Conservation (phyloP, 2,329 filamentous ascomycete species). For the Ophiosphaerella korrae region DNA sequence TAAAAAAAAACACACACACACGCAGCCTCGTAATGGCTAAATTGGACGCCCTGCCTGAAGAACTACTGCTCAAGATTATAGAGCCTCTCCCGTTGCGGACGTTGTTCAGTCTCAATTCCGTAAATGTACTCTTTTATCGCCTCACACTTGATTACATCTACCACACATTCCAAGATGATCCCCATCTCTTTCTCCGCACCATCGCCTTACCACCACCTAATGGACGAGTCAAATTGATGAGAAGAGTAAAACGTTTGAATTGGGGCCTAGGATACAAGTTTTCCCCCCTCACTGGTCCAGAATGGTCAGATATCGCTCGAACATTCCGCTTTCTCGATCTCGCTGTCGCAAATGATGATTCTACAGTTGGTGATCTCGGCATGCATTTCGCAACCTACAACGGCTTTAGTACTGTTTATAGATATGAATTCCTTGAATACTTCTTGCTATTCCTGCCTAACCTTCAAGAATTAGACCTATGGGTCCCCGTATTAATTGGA, state of each 20-base stretch:
- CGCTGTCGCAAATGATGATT: neutral
- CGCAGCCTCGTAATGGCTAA: neutral
- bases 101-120: slow-evolving; percentile 4
- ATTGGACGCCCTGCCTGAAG: slow-evolving; percentile 8
- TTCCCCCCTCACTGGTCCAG: no score
- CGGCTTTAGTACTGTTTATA: neutral
- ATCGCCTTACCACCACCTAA: slow-evolving; percentile 1
- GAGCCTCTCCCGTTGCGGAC: slow-evolving; percentile 2
- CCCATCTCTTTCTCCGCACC: slow-evolving; percentile 9
- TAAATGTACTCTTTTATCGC: slow-evolving; percentile 7
- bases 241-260: slow-evolving; percentile 5
- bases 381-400: neutral
- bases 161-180: slow-evolving; percentile 1
- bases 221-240: neutral
- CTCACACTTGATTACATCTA: slow-evolving; percentile 8
- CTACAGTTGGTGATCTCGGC: neutral
- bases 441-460: slow-evolving; percentile 13
- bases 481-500: no score
- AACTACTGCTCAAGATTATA: slow-evolving; percentile 7
- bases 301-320: neutral
- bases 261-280: neutral
- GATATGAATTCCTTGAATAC: slow-evolving; percentile 16
- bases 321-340: neutral
- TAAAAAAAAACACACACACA: no score
- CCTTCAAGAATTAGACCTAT: no score